Percentiles rank a stretch among this genome's conserved stretches.
These are phyloP conservation scores for Xylariaceae sp. DNA, from an alignment of 2,329 filamentous ascomycete genomes.

Conservation along the genomic window DNA sequence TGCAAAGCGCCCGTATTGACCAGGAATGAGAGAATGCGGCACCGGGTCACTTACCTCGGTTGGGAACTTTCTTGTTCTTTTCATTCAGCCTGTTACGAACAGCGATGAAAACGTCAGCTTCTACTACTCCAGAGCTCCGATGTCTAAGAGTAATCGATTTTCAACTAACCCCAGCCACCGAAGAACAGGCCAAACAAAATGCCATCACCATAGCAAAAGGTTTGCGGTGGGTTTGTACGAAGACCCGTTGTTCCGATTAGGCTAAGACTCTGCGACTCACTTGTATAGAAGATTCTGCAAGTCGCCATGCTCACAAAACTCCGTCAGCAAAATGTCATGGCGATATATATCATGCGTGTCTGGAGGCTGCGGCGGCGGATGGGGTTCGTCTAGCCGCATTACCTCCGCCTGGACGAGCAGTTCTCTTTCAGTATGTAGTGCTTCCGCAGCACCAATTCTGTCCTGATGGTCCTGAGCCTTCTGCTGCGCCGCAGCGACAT, in stretches of 20 bases:
- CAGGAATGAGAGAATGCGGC: not conserved
- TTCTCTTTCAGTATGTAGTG: no score
- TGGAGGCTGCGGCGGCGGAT: not conserved
- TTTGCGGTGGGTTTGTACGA: no score
- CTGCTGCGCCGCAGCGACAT: not conserved
- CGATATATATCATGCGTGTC: not conserved
- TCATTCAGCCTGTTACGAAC: not conserved
- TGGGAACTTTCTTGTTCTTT: not conserved
- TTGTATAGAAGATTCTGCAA: slow-evolving; percentile 10
- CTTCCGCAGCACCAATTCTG: no score
- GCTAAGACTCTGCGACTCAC: not conserved
- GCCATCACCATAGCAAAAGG: not conserved
- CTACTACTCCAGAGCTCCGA: not conserved
- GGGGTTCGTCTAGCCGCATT: not conserved
- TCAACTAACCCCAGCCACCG: not conserved
- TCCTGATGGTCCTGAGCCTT: not conserved
- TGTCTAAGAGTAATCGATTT: no score
- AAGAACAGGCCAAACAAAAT: not conserved
- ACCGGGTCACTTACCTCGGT: slow-evolving; percentile 7
- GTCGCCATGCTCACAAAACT: slow-evolving; percentile 20
- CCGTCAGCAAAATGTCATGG: slow-evolving; percentile 19
- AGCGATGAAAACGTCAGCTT: not conserved
- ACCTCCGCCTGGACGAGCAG: no score
- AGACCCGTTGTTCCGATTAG: not conserved
- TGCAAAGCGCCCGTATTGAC: not conserved